Evolutionary conservation across 2,329 filamentous ascomycete genomes (phyloP).

Genomic region (Byssochlamys sp.): DNA sequence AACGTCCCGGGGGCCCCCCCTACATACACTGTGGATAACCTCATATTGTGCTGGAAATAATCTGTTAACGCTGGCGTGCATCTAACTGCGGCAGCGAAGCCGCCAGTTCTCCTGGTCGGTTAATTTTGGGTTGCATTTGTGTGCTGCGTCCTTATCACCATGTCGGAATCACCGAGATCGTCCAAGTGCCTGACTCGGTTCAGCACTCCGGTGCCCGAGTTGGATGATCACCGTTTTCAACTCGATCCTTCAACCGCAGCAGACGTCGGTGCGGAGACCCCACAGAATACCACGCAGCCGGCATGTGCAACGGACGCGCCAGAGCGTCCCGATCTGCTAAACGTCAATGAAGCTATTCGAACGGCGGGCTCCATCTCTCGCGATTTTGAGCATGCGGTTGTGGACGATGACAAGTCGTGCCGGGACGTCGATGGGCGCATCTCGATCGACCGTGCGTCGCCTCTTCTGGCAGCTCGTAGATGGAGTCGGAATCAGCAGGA

Average conservation of each 20-base stretch:
- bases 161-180: slow-evolving; percentile 55
- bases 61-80: slow-evolving; percentile 6
- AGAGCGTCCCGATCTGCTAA: slow-evolving; percentile 38
- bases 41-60: slow-evolving; percentile 4
- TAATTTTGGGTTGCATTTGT: not conserved
- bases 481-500: slow-evolving; percentile 31
- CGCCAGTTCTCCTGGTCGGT: slow-evolving; percentile 3
- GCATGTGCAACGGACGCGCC: slow-evolving; percentile 41
- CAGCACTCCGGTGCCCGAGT: slow-evolving; percentile 54
- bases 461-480: slow-evolving; percentile 23
- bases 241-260: slow-evolving; percentile 27
- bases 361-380: slow-evolving; percentile 47
- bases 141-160: slow-evolving; percentile 13
- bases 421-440: slow-evolving; percentile 29
- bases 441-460: slow-evolving; percentile 33
- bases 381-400: slow-evolving; percentile 78
- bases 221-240: slow-evolving; percentile 72
- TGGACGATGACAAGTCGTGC: slow-evolving; percentile 57
- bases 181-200: slow-evolving; percentile 51
- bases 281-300: slow-evolving; percentile 36
- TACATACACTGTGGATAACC: slow-evolving; percentile 7
- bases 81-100: slow-evolving; percentile 4
- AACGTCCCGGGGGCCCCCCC: slow-evolving; percentile 18
- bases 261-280: slow-evolving; percentile 29
- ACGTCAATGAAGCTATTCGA: slow-evolving; percentile 38